Conservation (phyloP, 2,329 filamentous ascomycete species). For the Tolypocladium nubicola region DNA sequence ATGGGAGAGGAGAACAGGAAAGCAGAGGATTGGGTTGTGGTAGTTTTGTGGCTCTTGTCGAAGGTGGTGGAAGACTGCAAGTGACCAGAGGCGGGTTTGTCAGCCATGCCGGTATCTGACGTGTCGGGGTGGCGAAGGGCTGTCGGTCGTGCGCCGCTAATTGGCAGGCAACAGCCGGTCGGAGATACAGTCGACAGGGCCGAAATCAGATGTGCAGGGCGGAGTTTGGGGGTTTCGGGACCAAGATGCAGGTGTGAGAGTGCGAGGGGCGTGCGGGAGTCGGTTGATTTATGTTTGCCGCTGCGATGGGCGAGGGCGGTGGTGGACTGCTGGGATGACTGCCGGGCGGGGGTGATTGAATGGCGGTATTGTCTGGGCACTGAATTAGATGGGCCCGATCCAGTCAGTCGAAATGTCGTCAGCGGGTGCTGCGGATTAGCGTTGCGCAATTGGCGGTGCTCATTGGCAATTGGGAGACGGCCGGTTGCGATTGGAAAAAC, state of each 20-base stretch:
- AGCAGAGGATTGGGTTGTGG: conserved; percentile 6
- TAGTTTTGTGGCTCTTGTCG: conserved; percentile 12
- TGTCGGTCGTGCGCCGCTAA: background rate
- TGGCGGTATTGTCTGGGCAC: background rate
- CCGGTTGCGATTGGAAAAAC: background rate
- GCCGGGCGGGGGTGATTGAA: background rate
- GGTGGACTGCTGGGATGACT: background rate
- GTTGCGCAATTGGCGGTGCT: conserved; percentile 2
- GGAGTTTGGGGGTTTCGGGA: background rate
- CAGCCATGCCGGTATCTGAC: conserved; percentile 15
- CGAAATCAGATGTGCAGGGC: background rate
- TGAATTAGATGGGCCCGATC: background rate
- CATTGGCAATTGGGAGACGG: background rate
- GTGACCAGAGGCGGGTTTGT: conserved; percentile 20
- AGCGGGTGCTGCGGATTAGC: background rate
- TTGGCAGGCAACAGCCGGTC: background rate
- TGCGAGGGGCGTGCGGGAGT: background rate
- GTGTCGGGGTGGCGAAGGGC: conserved; percentile 1
- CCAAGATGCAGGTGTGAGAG: background rate
- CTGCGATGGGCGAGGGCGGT: background rate
- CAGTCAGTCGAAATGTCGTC: conserved; percentile 3
- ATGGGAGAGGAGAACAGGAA: conserved; percentile 3
- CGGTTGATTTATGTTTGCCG: background rate
- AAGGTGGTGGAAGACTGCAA: conserved; percentile 20
- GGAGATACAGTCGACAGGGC: background rate